Conservation (phyloP, 345 rosid genomes). For the Populus tremula region DNA sequence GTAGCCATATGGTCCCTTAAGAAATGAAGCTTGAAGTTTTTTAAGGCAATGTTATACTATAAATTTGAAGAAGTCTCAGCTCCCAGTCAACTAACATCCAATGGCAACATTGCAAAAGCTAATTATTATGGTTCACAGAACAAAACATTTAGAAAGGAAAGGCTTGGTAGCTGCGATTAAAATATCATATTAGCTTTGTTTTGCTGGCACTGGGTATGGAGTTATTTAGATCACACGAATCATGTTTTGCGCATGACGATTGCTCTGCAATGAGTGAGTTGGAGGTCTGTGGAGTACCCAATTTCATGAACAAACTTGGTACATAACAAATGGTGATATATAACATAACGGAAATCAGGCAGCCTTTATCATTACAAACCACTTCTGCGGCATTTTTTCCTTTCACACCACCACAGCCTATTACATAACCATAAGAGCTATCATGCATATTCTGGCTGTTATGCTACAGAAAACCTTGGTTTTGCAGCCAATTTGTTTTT, state of each 20-base stretch:
- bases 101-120: constrained; percentile 1
- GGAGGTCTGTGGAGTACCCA: background rate
- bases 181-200: background rate
- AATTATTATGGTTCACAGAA: background rate
- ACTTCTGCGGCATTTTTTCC: background rate
- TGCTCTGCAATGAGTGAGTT: no score
- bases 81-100: background rate
- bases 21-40: background rate
- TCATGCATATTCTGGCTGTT: background rate
- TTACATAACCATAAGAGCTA: background rate
- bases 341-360: background rate
- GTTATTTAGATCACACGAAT: background rate
- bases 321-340: background rate
- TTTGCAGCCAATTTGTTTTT: background rate
- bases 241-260: background rate
- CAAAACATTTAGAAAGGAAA: background rate
- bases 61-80: background rate
- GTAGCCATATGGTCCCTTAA: background rate
- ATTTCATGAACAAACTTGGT: background rate
- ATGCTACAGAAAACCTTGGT: background rate
- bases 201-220: background rate
- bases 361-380: background rate
- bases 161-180: background rate
- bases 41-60: background rate
- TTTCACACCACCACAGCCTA: background rate